Conservation (phyloP, 108 stramenopile genomes). For the Aurantiochytrium sp. region DNA sequence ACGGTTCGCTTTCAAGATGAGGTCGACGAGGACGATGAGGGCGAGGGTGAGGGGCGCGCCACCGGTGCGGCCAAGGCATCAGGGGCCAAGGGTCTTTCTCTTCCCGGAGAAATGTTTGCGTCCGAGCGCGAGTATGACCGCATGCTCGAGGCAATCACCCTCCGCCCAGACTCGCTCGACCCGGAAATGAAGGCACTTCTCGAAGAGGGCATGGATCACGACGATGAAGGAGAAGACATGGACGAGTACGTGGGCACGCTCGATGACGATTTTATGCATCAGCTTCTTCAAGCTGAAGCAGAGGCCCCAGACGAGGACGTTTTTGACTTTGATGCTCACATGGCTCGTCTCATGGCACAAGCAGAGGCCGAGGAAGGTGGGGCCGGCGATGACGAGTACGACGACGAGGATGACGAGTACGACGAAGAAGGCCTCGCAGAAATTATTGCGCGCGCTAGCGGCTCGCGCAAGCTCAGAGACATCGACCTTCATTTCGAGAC, state of each 20-base stretch:
- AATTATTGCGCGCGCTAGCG: background rate
- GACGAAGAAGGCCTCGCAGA: background rate
- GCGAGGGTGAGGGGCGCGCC: background rate
- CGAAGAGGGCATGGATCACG: background rate
- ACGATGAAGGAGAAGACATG: background rate
- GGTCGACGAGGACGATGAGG: background rate
- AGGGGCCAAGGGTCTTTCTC: background rate
- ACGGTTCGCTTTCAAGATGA: background rate
- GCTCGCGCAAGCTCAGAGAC: background rate
- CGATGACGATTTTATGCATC: constrained; percentile 20
- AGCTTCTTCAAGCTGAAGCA: background rate
- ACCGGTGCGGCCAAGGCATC: background rate
- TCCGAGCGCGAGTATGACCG: background rate
- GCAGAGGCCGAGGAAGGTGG: constrained; percentile 4
- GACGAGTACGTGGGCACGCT: background rate
- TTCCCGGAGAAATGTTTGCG: background rate
- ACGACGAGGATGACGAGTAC: background rate
- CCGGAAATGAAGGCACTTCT: background rate
- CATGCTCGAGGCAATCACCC: constrained; percentile 15
- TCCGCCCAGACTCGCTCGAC: background rate
- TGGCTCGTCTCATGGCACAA: constrained; percentile 18
- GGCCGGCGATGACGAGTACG: background rate
- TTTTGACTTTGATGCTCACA: constrained; percentile 22
- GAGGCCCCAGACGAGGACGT: background rate
- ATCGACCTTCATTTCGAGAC: background rate